Conservation (phyloP, 108 stramenopile species). For the Skeletonema costatum region DNA sequence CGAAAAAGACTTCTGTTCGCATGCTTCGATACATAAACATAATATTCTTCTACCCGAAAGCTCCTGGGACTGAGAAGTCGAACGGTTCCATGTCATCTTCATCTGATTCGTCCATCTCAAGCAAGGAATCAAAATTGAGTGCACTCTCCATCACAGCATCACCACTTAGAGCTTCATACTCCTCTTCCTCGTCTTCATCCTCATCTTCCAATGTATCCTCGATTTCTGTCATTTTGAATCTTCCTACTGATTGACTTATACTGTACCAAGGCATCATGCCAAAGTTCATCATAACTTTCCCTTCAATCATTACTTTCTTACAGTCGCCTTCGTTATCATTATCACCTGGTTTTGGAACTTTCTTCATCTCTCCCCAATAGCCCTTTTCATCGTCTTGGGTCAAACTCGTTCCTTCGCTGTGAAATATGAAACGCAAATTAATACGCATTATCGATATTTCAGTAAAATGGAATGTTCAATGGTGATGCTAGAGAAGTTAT, state of each 20-base stretch:
- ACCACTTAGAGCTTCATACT: constrained; percentile 30
- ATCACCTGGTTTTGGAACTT: constrained; percentile 37
- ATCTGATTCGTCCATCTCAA: constrained; percentile 4
- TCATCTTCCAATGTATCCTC: constrained; percentile 56
- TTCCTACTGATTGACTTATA: constrained; percentile 47
- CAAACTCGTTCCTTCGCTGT: constrained; percentile 67
- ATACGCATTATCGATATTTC: no score
- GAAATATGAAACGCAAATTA: neutral
- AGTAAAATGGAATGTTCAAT: no score
- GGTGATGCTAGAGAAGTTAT: neutral
- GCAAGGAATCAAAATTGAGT: constrained; percentile 18
- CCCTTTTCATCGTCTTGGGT: constrained; percentile 73
- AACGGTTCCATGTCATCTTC: constrained; percentile 15
- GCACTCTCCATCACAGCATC: constrained; percentile 24
- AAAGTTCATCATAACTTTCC: constrained; percentile 15
- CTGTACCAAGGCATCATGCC: constrained; percentile 78
- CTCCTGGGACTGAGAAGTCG: constrained; percentile 14
- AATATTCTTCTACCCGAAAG: constrained; percentile 21
- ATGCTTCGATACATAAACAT: no score
- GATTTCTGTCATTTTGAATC: constrained; percentile 70
- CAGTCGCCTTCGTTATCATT: constrained; percentile 9
- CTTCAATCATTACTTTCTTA: constrained; percentile 57
- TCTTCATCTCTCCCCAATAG: constrained; percentile 77
- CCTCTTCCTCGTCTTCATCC: constrained; percentile 54
- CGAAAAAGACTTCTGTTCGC: no score